Percentiles rank a stretch among this genome's conserved stretches.
phyloP scores from a whole-genome alignment of 306 rosid species.

The Bauhinia variegata region DNA sequence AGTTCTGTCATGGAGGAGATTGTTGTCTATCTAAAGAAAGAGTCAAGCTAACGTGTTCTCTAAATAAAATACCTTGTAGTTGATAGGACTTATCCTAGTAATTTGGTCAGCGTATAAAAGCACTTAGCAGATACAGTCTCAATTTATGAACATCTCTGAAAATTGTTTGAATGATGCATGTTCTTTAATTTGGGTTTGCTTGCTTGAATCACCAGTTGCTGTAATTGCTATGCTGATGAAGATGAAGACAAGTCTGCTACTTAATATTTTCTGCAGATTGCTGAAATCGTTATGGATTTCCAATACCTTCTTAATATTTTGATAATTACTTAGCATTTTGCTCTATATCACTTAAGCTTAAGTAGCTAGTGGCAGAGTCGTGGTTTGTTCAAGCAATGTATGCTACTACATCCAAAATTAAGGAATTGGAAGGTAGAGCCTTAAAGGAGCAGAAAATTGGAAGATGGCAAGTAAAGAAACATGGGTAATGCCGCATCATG shows the following conservation, averaged over 20 bases:
- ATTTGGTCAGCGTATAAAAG: no score
- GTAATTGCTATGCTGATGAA: no score
- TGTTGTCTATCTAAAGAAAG: no score
- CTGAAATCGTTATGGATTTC: constrained; percentile 22
- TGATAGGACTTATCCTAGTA: no score
- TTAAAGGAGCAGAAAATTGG: constrained; percentile 28
- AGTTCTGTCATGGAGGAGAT: no score
- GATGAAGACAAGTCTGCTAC: neutral
- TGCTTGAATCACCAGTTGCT: constrained; percentile 18
- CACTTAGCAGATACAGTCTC: no score
- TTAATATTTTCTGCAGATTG: constrained; percentile 30
- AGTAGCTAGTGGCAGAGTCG: constrained; percentile 16
- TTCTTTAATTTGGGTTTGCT: constrained; percentile 30
- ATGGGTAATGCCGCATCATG: neutral
- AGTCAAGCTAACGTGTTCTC: no score
- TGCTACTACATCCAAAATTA: constrained; percentile 21
- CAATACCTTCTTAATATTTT: constrained; percentile 26
- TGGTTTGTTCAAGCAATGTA: constrained; percentile 26
- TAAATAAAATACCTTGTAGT: no score
- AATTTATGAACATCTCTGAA: no score
- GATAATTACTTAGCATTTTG: constrained; percentile 28
- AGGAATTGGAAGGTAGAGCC: constrained; percentile 15
- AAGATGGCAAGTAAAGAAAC: neutral
- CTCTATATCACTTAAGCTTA: neutral
- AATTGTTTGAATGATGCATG: no score